phyloP scores from a whole-genome alignment of 2,329 filamentous ascomycete species.

The Colletotrichum sublineola region DNA sequence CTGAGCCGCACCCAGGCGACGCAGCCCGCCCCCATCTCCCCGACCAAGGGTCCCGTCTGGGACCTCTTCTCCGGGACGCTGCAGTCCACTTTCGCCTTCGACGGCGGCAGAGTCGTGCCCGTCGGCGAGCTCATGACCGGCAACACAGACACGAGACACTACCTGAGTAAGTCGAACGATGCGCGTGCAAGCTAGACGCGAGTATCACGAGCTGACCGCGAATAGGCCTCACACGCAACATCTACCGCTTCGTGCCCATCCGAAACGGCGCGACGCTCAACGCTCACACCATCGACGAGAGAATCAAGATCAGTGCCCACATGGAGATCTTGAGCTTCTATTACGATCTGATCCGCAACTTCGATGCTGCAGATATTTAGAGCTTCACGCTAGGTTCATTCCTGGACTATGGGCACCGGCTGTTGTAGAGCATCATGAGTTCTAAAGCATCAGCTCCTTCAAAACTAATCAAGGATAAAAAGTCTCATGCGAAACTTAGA shows the following conservation, averaged over 20 bases:
- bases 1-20: slow-evolving; percentile 33
- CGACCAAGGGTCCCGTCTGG: slow-evolving; percentile 30
- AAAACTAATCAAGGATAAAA: not conserved
- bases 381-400: not conserved
- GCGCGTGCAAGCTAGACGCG: no score
- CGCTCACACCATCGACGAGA: slow-evolving; percentile 39
- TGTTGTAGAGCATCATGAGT: not conserved
- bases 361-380: slow-evolving; percentile 25
- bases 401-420: not conserved
- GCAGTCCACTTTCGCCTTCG: slow-evolving; percentile 36
- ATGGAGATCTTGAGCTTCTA: slow-evolving; percentile 38
- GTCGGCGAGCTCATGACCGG: slow-evolving; percentile 38
- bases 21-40: slow-evolving; percentile 31
- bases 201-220: not conserved
- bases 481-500: not conserved
- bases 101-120: slow-evolving; percentile 31
- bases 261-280: slow-evolving; percentile 20
- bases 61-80: slow-evolving; percentile 35
- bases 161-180: slow-evolving; percentile 11
- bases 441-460: not conserved
- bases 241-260: slow-evolving; percentile 37
- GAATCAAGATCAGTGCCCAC: slow-evolving; percentile 33
- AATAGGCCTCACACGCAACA: slow-evolving; percentile 24
- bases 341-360: slow-evolving; percentile 40
- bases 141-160: slow-evolving; percentile 39